A percentile compares a stretch with the other conserved stretches of the same genome.
These are phyloP conservation scores for Auricularia cornea DNA, from an alignment of 768 basidiomycete genomes.

Conservation along the genomic window DNA sequence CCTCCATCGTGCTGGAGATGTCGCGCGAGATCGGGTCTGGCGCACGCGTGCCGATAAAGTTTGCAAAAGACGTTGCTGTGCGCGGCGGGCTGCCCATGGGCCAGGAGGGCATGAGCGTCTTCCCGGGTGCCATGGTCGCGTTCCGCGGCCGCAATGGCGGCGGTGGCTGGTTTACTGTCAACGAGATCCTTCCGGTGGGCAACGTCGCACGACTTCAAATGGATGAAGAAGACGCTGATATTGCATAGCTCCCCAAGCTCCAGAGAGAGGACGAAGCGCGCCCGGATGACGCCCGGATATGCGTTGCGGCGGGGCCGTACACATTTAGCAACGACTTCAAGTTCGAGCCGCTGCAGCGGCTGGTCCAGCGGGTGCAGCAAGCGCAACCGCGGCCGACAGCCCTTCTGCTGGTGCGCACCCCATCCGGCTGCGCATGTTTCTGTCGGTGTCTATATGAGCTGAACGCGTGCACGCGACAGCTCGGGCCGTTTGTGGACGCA, in stretches of 20 bases:
- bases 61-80: slow-evolving; percentile 57
- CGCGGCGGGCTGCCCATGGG: slow-evolving; percentile 50
- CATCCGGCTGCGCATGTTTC: slow-evolving; percentile 67
- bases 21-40: slow-evolving; percentile 71
- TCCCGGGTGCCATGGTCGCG: slow-evolving; percentile 83
- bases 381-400: slow-evolving; percentile 66
- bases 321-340: slow-evolving; percentile 69
- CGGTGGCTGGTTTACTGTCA: slow-evolving; percentile 76
- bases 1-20: slow-evolving; percentile 69
- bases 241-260: slow-evolving; percentile 34
- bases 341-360: slow-evolving; percentile 59
- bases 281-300: slow-evolving; percentile 47
- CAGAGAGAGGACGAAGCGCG: slow-evolving; percentile 43
- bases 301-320: slow-evolving; percentile 79
- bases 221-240: background rate
- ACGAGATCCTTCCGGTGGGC: slow-evolving; percentile 72
- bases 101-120: slow-evolving; percentile 61
- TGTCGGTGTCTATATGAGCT: slow-evolving; percentile 38
- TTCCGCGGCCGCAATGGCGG: slow-evolving; percentile 87
- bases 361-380: slow-evolving; percentile 39
- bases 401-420: slow-evolving; percentile 63
- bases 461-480: slow-evolving; percentile 33
- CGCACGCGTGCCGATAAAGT: slow-evolving; percentile 59
- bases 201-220: background rate
- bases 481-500: slow-evolving; percentile 86